Base-by-base conservation (phyloP, 164 flowering plant species). In the Protea cynaroides region DNA sequence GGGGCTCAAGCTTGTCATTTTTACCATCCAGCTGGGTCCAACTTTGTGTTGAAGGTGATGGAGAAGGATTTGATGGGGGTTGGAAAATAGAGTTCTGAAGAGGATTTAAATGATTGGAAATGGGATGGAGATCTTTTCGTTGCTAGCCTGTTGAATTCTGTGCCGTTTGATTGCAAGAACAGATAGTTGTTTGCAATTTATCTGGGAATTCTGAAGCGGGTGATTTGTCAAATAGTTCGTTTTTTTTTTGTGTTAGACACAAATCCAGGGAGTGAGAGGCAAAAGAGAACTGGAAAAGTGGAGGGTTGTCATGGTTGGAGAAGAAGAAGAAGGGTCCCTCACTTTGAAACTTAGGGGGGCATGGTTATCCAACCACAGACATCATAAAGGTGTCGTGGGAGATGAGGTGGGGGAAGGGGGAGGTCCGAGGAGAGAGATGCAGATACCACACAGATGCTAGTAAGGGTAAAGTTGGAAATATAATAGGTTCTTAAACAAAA, bases 121-220 rank as follows among this genome's bases (percentile, higher is more conserved):
- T 83, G 86, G 86, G 83, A 83, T 63, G 83, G 84, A 0, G 82
- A 81, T 73, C 83, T 83, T 44, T 83, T 81, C 50, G 55, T 77
- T 2, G 84, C 84, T 7, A 76, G 60, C 25, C 75, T 54, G 0
- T 59, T 80, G 61, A 82, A 77, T 68, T 36, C 84, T 0, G 71
- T 54, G 8, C 59, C 71, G 3, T n/a, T 63, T 0, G 67, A 59
- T 59, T 23, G 44, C 25, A 51, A 58, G 62, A 66, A 72, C 21
- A 65, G 61, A 56, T 77, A 78, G 52, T 44, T 73, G 54, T 68
- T 81, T 24, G 79, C 86, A 1, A 61, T 55, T 3, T 74, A 38
- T 38, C 34, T 73, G 4, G 74, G 65, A 47, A 50, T 73, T 56
- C 70, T 6, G 63, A 7, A 38, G 63, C 59, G 25, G 1, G 52